Conservation (phyloP, 306 rosid genomes). For the Nissolia schottii region DNA sequence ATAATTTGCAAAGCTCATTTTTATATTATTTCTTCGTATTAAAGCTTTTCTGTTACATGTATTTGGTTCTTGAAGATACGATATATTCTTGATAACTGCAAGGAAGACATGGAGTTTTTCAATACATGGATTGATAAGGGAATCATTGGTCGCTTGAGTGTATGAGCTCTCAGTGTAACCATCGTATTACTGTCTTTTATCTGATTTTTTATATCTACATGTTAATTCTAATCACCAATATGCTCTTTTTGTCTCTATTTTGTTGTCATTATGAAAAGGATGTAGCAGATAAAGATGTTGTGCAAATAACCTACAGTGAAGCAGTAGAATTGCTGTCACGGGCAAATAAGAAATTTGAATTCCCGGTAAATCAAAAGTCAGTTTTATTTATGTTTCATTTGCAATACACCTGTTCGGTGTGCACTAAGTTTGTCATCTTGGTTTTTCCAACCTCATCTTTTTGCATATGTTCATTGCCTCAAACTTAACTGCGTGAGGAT, state of each 20-base stretch:
- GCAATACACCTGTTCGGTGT: neutral
- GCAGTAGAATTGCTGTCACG: conserved; percentile 74
- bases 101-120: conserved; percentile 97
- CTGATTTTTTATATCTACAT: neutral
- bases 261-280: conserved; percentile 48
- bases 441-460: neutral
- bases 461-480: conserved; percentile 6
- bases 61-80: conserved; percentile 56
- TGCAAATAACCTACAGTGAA: conserved; percentile 86
- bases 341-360: conserved; percentile 90
- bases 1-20: conserved; percentile 5
- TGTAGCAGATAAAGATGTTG: conserved; percentile 68
- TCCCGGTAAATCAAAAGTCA: conserved; percentile 51
- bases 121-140: conserved; percentile 93
- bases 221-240: conserved; percentile 1
- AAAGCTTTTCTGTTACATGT: neutral
- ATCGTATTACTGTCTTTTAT: conserved; percentile 21
- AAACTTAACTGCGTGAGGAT: neutral
- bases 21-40: neutral
- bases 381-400: neutral
- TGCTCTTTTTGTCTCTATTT: conserved; percentile 1
- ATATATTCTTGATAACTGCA: conserved; percentile 77
- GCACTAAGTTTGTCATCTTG: neutral
- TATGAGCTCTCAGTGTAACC: conserved; percentile 60
- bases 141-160: conserved; percentile 78